Base-by-base conservation (phyloP, 1,284 basidiomycete genomes). In the Volvariella surrecta region DNA sequence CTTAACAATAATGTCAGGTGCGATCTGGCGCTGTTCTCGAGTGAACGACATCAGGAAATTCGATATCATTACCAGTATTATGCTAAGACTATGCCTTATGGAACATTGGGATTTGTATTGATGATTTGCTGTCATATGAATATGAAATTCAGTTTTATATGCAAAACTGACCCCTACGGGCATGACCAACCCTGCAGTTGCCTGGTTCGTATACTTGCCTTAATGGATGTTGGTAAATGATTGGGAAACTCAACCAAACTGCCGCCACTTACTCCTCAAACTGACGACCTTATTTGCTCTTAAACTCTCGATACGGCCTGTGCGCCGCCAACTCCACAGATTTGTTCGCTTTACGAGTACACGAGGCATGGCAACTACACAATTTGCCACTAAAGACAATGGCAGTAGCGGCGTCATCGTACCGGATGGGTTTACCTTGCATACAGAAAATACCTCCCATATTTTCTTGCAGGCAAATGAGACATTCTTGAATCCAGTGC, bases 401-500 rank as follows among this genome's bases (percentile, higher is more conserved):
- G 24, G 45, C 45, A 3, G 17, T 38, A 20, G 37, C 45, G 18
- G 43, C 24, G 57, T 66, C 31, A 50, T 60, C 42, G 67, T 89
- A 40, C 89, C 90, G 1, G 76, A 82, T 48, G 86, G 85, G 19
- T 87, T 82, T 63, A 76, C 72, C 6, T 70, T 92, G 39, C 87
- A 93, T 64, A 85, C 82, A 7, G 92, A 96, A 68, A 88, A 89
- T 55, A 83, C 76, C 1, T 82, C 91, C 1, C 82, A 82, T 54
- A 88, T 95, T 54, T 74, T 95, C 45, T 70, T 92, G 8, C 82
- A 85, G 1, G 72, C 81, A 37, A 81, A 89, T 55, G 82, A 87
- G 49, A 87, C 91, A 1, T 99, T 99, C 64, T 68, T 99, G 47
- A 99, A 99, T 59, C 95, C 96, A 1, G 89, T 98, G 4, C 95